Evolutionary conservation across 805 yeast genomes (phyloP).

Genomic region (Saccharomyces paradoxus): DNA sequence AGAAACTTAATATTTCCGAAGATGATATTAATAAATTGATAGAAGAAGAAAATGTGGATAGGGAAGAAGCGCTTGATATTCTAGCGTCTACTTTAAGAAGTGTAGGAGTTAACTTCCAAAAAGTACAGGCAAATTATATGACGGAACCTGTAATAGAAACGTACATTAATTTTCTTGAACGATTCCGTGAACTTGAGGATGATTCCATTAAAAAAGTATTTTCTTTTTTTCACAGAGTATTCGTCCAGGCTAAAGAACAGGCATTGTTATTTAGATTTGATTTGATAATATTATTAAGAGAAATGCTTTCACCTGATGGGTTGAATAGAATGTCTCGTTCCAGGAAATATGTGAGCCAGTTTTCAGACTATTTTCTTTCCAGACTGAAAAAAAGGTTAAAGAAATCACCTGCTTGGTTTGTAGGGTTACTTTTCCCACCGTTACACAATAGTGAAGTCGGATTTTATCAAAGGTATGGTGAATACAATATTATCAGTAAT

Average conservation of each 20-base stretch:
- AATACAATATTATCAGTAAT: slow-evolving; percentile 28
- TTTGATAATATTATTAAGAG: slow-evolving; percentile 52
- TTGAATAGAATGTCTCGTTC: slow-evolving; percentile 39
- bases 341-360: slow-evolving; percentile 54
- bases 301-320: slow-evolving; percentile 45
- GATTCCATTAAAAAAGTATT: slow-evolving; percentile 55
- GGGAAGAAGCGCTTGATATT: slow-evolving; percentile 29
- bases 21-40: slow-evolving; percentile 33
- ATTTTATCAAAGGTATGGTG: slow-evolving; percentile 36
- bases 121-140: slow-evolving; percentile 18
- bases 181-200: slow-evolving; percentile 54
- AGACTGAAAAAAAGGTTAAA: slow-evolving; percentile 42
- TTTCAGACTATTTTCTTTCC: slow-evolving; percentile 58
- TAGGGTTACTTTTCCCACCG: slow-evolving; percentile 63
- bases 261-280: slow-evolving; percentile 61
- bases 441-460: slow-evolving; percentile 38
- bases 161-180: slow-evolving; percentile 51
- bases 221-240: slow-evolving; percentile 61
- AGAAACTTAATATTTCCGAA: slow-evolving; percentile 16
- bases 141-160: slow-evolving; percentile 55
- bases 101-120: slow-evolving; percentile 17
- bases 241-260: slow-evolving; percentile 54
- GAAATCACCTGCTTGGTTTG: slow-evolving; percentile 45
- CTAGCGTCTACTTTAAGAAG: slow-evolving; percentile 9
- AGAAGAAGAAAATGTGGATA: slow-evolving; percentile 26